phyloP scores from a whole-genome alignment of 805 yeast genomes.

The Sugiyamaella marilandica region DNA sequence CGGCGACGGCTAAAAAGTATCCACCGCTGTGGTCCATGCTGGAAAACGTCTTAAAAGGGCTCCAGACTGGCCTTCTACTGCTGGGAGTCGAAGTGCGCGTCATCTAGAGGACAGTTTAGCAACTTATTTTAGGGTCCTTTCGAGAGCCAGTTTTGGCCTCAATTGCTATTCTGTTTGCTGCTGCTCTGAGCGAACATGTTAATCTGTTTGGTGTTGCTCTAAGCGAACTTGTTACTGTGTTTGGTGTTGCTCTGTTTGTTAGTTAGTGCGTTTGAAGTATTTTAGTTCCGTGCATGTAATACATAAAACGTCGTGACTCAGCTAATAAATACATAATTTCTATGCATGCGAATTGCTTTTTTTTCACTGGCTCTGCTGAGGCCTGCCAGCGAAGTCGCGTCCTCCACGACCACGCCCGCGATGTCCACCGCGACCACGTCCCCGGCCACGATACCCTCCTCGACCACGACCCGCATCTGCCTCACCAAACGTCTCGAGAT shows the following conservation, averaged over 20 bases:
- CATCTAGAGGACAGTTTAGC: background rate
- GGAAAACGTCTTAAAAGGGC: background rate
- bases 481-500: slow-evolving; percentile 82
- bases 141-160: no score
- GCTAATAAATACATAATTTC: background rate
- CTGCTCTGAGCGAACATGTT: no score
- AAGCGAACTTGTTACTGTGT: no score
- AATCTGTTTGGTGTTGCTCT: no score
- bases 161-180: no score
- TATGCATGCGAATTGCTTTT: background rate
- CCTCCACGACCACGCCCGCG: slow-evolving; percentile 28
- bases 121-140: no score
- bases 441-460: slow-evolving; percentile 42
- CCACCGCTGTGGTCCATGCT: background rate
- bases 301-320: background rate
- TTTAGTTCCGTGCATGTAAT: background rate
- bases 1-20: background rate
- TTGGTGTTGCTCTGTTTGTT: background rate
- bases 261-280: background rate
- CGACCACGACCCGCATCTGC: slow-evolving; percentile 48
- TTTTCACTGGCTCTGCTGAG: background rate
- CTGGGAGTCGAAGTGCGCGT: background rate
- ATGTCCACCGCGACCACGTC: slow-evolving; percentile 24
- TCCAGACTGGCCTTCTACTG: background rate
- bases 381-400: background rate